phyloP scores from a whole-genome alignment of 176 grass and related monocot genomes.

The Oryza punctata region DNA sequence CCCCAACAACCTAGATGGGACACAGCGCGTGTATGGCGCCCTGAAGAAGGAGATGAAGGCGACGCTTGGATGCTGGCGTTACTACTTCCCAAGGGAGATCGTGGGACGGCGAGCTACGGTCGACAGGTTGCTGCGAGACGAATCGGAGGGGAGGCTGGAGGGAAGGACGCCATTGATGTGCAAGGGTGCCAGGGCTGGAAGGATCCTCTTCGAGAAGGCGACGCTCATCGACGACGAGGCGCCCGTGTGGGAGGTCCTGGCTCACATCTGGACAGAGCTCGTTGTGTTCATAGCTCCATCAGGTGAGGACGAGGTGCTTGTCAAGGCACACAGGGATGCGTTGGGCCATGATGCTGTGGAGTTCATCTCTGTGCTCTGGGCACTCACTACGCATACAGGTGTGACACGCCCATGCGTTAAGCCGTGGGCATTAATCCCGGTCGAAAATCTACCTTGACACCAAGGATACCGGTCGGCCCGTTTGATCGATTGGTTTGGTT shows the following conservation, averaged over 20 bases:
- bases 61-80: too few species aligned
- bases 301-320: background rate
- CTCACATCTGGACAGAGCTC: background rate
- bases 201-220: too few species aligned
- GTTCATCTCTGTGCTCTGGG: conserved; percentile 14
- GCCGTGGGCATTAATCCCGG: background rate
- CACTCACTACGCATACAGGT: background rate
- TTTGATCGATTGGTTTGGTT: too few species aligned
- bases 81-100: too few species aligned
- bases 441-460: too few species aligned
- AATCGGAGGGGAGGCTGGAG: too few species aligned
- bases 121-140: too few species aligned
- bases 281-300: background rate
- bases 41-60: too few species aligned
- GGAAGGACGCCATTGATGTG: background rate
- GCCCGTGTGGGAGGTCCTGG: background rate
- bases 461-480: too few species aligned
- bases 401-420: background rate
- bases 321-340: background rate
- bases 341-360: background rate
- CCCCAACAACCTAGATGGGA: background rate
- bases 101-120: too few species aligned
- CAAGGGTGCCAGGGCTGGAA: background rate
- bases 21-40: too few species aligned
- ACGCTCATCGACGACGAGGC: too few species aligned